Evolutionary conservation across 2,329 filamentous ascomycete species (phyloP).

Genomic region (Ampelomyces quisqualis): DNA sequence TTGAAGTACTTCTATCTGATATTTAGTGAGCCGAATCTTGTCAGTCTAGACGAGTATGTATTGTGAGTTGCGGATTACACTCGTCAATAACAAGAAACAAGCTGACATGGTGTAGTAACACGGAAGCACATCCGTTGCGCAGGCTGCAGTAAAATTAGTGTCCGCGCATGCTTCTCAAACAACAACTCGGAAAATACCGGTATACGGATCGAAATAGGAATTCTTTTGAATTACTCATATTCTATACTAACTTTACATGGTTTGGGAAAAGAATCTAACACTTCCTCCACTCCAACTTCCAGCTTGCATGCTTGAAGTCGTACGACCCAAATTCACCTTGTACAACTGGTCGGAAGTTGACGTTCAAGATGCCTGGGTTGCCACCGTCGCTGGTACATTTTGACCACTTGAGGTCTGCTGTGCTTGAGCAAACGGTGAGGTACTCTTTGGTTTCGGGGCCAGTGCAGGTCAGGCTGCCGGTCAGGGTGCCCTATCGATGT

Average conservation of each 20-base stretch:
- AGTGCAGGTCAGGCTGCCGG: slow-evolving; percentile 20
- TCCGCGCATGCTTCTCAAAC: too few species aligned
- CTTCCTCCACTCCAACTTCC: slow-evolving; percentile 32
- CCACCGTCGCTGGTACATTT: slow-evolving; percentile 32
- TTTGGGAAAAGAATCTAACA: slow-evolving; percentile 13
- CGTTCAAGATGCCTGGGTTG: slow-evolving; percentile 34
- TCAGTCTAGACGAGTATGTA: slow-evolving; percentile 69
- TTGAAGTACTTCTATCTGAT: slow-evolving; percentile 90
- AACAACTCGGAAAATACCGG: too few species aligned
- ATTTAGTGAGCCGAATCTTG: slow-evolving; percentile 66
- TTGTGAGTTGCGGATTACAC: slow-evolving; percentile 41
- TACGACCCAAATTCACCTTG: slow-evolving; percentile 29
- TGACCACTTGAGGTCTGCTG: slow-evolving; percentile 29
- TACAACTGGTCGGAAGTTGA: slow-evolving; percentile 34
- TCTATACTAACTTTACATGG: slow-evolving; percentile 1
- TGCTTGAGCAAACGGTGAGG: slow-evolving; percentile 26
- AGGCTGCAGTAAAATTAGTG: slow-evolving; percentile 36
- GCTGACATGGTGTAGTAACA: slow-evolving; percentile 43
- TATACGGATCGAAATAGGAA: neutral
- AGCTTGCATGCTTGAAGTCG: slow-evolving; percentile 31
- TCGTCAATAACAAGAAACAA: neutral
- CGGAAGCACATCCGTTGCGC: slow-evolving; percentile 56
- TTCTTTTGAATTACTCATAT: neutral
- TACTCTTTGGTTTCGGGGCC: slow-evolving; percentile 31
- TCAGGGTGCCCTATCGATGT: slow-evolving; percentile 18